Base-by-base conservation (phyloP, 2,329 filamentous ascomycete genomes). In the Blumeriella jaapii region DNA sequence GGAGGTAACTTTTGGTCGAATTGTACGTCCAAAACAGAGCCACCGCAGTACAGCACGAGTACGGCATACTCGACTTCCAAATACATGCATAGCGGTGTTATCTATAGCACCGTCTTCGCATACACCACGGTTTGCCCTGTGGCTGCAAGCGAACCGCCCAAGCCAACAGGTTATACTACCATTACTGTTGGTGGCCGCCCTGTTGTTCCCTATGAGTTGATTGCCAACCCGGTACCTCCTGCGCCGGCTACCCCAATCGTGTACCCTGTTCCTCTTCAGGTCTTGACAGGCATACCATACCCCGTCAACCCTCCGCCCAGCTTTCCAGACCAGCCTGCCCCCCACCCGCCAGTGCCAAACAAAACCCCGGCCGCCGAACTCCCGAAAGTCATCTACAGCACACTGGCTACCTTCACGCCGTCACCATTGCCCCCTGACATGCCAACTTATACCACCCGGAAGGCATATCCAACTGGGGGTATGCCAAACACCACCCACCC, bases 51-150 rank as follows among this genome's bases (percentile, higher is more conserved):
- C 26, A 36, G 33, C n/a, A 51, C 43, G 1, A 48, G 47, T 6
- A 52, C 50, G 2, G 27, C 51, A 23, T 45, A 41, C 20, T 42
- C 36, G 4, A 54, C 51, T 4, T 42, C 44, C 3, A 42, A 45
- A 12, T 45, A 48, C 19, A 55, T 49, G 2, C 36, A 51, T 14
- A 51, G 45, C 19, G 39, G 46, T 17, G 32, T 42, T 5, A 38
- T 45, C 14, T 52, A 48, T 2, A 45, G 48, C 25, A 52, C 29
- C 3, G 35, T 42, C 15, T 22, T 38, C 13, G 18, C 35, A 24
- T 40, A 42, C 29, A 42, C 39, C 7, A 42, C 39, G 5, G 31
- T 44, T 5, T 46, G 38, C 31, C 40, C 43, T 2, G 30, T 37
- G 2, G 16, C 18, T n/a, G n/a, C n/a, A n/a, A n/a, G n/a, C n/a